These are phyloP conservation scores for Lentinula edodes DNA, from an alignment of 768 basidiomycete genomes.

Conservation along the genomic window DNA sequence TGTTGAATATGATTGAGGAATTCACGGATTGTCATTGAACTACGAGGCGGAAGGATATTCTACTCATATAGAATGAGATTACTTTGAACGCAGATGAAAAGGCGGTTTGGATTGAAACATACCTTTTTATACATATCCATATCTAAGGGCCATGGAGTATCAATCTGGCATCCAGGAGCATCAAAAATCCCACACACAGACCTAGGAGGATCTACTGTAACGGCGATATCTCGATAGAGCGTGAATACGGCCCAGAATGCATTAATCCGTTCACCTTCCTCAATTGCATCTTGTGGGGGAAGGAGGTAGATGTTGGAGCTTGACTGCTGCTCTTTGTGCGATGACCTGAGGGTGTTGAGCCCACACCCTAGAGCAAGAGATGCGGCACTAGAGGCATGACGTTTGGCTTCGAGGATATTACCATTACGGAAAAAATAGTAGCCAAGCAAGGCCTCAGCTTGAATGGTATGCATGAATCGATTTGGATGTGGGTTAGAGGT, in stretches of 20 bases:
- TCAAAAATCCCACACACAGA: constrained; percentile 52
- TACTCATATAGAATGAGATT: constrained; percentile 16
- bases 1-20: constrained; percentile 37
- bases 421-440: constrained; percentile 36
- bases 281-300: constrained; percentile 38
- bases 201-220: constrained; percentile 47
- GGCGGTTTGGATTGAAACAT: constrained; percentile 9
- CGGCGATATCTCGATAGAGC: constrained; percentile 52
- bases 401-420: constrained; percentile 35
- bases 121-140: constrained; percentile 33
- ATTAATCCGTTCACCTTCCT: constrained; percentile 65
- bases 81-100: not conserved
- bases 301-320: constrained; percentile 21
- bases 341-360: not conserved
- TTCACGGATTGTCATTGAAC: constrained; percentile 41
- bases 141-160: constrained; percentile 50
- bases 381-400: constrained; percentile 30
- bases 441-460: constrained; percentile 34
- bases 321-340: constrained; percentile 14
- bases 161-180: constrained; percentile 42
- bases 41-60: constrained; percentile 38
- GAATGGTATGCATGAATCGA: constrained; percentile 25
- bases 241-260: constrained; percentile 60
- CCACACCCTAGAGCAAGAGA: constrained; percentile 14
- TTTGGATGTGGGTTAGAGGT: constrained; percentile 15